Evolutionary conservation across 1,139 yeast genomes (phyloP), one percentile per base, ranked within the genome.

Genomic region (Suzukiozyma palmioleophila): DNA sequence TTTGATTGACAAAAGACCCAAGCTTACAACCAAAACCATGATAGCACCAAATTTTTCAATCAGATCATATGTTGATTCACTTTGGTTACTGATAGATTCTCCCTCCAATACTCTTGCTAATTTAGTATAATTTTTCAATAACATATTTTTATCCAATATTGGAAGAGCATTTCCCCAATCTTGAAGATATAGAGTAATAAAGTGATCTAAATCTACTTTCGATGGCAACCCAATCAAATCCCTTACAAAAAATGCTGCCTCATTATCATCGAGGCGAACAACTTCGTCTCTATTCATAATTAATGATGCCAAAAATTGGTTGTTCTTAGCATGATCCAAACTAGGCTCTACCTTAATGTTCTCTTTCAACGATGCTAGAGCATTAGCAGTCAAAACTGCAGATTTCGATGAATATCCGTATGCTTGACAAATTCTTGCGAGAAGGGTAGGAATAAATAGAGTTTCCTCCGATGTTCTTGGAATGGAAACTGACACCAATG

Each of bases 381-480:
- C 73, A 43, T 81, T 76, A 1, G 89, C 88, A 0, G 90, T 78
- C 39, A 81, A 62, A 10, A 79, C 67, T 8, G 88, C 80, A 1
- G 86, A 81, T 46, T 76, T 79, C 0, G 88, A 80, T 38, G 78
- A 75, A 53, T 80, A 81, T 0, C 92, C 92, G 56, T 79, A 83
- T 1, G 71, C 76, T 48, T 80, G 80, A 44, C 88, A 81, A 33
- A 84, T 70, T 38, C 79, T 73, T 8, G 88, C 85, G 42, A 84
- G 62, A 39, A 84, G 61, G 2, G 86, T 79, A 0, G 94, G 90
- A 26, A 82, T 78, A 49, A 82, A 81, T 35, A 84, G 62, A 0
- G 88, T 83, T 53, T 84, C 94, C 47, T 82, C 90, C 0, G 92
- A 84, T 25, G 84, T 77, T 53, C 94, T 65, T 2, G 92, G 94